Base-by-base conservation (phyloP, 2,329 filamentous ascomycete genomes). In the Penicillium freii region DNA sequence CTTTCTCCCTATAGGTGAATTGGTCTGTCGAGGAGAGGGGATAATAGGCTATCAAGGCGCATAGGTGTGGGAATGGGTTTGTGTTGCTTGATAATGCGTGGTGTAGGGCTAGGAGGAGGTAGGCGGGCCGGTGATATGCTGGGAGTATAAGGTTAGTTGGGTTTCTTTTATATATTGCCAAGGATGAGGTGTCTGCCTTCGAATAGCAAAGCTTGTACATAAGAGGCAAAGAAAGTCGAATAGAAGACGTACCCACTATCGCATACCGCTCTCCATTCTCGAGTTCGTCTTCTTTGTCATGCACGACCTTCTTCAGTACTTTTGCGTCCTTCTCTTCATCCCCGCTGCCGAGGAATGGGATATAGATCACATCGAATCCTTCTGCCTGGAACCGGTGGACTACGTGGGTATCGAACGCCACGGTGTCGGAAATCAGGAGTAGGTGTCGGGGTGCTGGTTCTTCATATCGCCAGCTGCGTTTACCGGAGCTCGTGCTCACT, bases 121-220 rank as follows among this genome's bases (percentile, higher is more conserved):
- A 74, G 21, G 84, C 84, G 5, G 84, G 84, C 50, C 82, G 78
- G 27, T 82, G 83, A 60, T 82, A 87, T 54, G 84, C 84, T 85
- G 58, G 3, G 8, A 31, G 5, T 45, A 43, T 42, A 45, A 38
- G 40, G 13, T 56, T 53, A 46, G 50, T n/a, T 19, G 15, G 23
- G 21, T 1, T 8, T 45, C 6, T 19, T 3, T 2, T 34, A 44
- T 21, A 19, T 17, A 17, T 45, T 34, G 31, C 3, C 3, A 36
- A 8, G 11, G 11, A 8, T 36, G 1, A 19, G 17, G 17, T 29
- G 0, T 15, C 7, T 36, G 23, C n/a, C n/a, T 44, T 40, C 19
- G 15, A 40, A 25, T 10, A 19, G 9, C 8, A 10, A 17, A 29
- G 17, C 11, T 17, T 48, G 13, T n/a, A 9, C 19, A 21, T 5